Percentiles rank a stretch among this genome's conserved stretches.
Conservation (phyloP, 306 rosid species). For the Dryas alaskensis region DNA sequence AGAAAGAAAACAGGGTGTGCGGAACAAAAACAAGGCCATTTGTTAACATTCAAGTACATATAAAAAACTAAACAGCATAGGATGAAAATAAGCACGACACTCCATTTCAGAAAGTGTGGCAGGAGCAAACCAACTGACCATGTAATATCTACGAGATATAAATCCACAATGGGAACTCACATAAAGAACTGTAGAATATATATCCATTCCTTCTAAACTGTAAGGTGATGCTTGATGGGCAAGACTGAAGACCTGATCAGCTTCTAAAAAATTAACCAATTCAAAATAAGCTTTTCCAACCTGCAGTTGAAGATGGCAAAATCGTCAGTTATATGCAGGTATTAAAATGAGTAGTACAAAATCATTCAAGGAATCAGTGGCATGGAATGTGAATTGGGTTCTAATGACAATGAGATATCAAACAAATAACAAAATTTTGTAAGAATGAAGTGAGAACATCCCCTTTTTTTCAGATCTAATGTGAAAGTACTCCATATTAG, state of each 20-base stretch:
- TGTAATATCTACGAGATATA: neutral
- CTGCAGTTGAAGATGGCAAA: slow-evolving; percentile 46
- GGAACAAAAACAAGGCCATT: neutral
- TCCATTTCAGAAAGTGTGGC: neutral
- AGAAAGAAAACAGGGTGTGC: neutral
- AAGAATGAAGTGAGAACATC: neutral
- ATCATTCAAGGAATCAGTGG: slow-evolving; percentile 6
- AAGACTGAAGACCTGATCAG: slow-evolving; percentile 82
- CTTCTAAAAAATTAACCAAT: slow-evolving; percentile 89
- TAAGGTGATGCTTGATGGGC: slow-evolving; percentile 74
- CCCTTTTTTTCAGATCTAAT: neutral
- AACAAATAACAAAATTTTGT: neutral
- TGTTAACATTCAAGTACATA: slow-evolving; percentile 1
- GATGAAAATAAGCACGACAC: neutral
- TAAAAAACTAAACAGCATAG: neutral
- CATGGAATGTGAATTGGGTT: neutral
- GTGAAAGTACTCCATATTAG: neutral
- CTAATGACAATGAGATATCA: neutral
- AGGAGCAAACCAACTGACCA: slow-evolving; percentile 10
- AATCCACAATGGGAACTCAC: slow-evolving; percentile 50
- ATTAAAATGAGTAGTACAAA: slow-evolving; percentile 6
- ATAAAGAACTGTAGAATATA: slow-evolving; percentile 93
- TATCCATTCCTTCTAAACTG: slow-evolving; percentile 95
- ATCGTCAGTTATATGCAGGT: slow-evolving; percentile 11
- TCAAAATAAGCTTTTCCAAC: slow-evolving; percentile 89